Percentiles rank a stretch among this genome's conserved stretches.
These are phyloP conservation scores for Fusarium algeriense DNA, from an alignment of 2,329 filamentous ascomycete species.

Conservation along the genomic window DNA sequence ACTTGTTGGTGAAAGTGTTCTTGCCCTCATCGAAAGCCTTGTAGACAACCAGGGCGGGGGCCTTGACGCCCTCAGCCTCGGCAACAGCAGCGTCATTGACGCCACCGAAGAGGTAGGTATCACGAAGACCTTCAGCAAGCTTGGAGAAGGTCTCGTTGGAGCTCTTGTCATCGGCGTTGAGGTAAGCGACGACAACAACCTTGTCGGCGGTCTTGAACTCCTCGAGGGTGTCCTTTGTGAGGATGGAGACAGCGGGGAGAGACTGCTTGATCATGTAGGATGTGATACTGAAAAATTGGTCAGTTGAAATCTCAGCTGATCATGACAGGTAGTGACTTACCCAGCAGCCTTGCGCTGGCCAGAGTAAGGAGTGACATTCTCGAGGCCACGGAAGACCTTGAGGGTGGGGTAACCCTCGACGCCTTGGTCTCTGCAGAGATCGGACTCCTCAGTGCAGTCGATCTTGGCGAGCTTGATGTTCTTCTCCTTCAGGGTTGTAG, in stretches of 20 bases:
- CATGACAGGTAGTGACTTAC: slow-evolving; percentile 58
- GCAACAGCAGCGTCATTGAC: slow-evolving; percentile 86
- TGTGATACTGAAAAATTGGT: slow-evolving; percentile 63
- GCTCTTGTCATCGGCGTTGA: slow-evolving; percentile 82
- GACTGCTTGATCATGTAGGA: slow-evolving; percentile 99
- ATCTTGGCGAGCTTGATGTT: slow-evolving; percentile 87
- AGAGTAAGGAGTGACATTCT: slow-evolving; percentile 84
- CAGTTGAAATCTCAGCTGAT: slow-evolving; percentile 29
- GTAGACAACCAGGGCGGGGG: slow-evolving; percentile 92
- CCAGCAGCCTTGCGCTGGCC: slow-evolving; percentile 89
- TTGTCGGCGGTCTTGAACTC: slow-evolving; percentile 99
- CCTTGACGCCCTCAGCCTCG: slow-evolving; percentile 88
- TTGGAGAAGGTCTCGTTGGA: slow-evolving; percentile 87
- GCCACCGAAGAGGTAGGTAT: slow-evolving; percentile 92
- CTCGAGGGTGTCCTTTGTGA: slow-evolving; percentile 85
- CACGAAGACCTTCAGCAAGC: slow-evolving; percentile 81
- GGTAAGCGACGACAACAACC: slow-evolving; percentile 92
- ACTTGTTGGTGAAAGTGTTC: slow-evolving; percentile 81
- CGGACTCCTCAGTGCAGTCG: slow-evolving; percentile 94
- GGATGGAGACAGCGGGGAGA: slow-evolving; percentile 87
- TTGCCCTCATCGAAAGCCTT: slow-evolving; percentile 99
- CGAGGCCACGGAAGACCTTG: slow-evolving; percentile 95
- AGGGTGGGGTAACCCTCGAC: slow-evolving; percentile 99
- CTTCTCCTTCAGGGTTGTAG: slow-evolving; percentile 88
- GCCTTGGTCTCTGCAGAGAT: slow-evolving; percentile 89